Base-by-base conservation (phyloP, 805 yeast genomes). In the Teunomyces pallodes region DNA sequence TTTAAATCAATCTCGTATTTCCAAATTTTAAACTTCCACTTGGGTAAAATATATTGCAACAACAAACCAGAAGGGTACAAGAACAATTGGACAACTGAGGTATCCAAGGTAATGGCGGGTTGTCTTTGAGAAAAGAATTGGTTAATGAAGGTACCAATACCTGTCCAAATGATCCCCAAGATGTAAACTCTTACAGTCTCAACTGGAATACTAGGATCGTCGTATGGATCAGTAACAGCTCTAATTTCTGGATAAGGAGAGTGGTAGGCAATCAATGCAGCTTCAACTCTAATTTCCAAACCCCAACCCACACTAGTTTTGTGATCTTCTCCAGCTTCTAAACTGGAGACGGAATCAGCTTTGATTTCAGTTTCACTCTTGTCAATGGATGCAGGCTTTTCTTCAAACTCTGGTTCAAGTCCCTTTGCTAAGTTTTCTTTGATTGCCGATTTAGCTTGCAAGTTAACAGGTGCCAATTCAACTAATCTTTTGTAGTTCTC, bases 111-210 rank as follows among this genome's bases (percentile, higher is more conserved):
- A 51, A 81, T 78, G 8, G 76, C 52, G 38, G 84, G 84, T 51
- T 70, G 67, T 65, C 86, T 74, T 45, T 79, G 81, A 6, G 74
- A 62, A 59, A 82, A 82, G 55, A 80, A 80, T 54, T 79, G 78
- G 54, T 81, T 81, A 53, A 81, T 69, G 52, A 77, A 79, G 30
- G 82, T 59, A 14, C 83, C 82, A 30, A 82, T 63, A n/a, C 74
- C 68, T 4, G 96, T 74, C 76, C 83, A 75, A 36, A 79, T 56
- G 2, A 79, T 45, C 0, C 82, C 81, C 29, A 83, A 62, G 7
- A 73, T 60, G 72, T 84, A 83, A 54, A 79, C 79, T 45, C 86
- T 70, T 46, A 79, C 52, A 9, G 75, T 70, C 35, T 70, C 75
- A 4, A 54, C 61, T 2, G 68, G 66, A 12, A 64, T 49, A 1